phyloP scores from a whole-genome alignment of 805 yeast species.

The Zygoascus tannicola region DNA sequence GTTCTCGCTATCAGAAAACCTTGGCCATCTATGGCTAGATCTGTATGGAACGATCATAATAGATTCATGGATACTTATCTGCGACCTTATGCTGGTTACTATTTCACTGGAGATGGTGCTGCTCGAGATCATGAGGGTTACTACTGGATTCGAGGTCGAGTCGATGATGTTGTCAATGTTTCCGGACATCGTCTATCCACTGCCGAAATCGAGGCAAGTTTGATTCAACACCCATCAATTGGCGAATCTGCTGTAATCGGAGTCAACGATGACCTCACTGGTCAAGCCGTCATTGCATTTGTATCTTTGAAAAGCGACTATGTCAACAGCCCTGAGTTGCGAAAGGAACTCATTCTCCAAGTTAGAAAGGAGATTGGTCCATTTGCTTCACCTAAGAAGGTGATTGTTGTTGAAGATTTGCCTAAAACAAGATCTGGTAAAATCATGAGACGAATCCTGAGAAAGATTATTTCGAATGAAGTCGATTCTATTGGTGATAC shows the following conservation, averaged over 20 bases:
- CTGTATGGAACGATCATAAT: conserved; percentile 81
- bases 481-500: conserved; percentile 88
- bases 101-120: conserved; percentile 98
- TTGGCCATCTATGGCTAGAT: conserved; percentile 99
- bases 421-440: conserved; percentile 99
- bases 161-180: conserved; percentile 96
- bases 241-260: conserved; percentile 98
- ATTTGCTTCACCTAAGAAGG: conserved; percentile 90
- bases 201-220: conserved; percentile 92
- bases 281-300: conserved; percentile 94
- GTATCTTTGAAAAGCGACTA: conserved; percentile 64
- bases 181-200: conserved; percentile 98
- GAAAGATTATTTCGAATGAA: conserved; percentile 88
- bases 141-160: conserved; percentile 97
- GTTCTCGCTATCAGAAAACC: conserved; percentile 81
- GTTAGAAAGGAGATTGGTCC: conserved; percentile 88
- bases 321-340: conserved; percentile 32
- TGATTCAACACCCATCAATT: conserved; percentile 68
- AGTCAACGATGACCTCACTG: conserved; percentile 87
- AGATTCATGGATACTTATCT: conserved; percentile 87
- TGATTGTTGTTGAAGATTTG: conserved; percentile 76
- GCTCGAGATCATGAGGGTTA: conserved; percentile 95
- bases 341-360: conserved; percentile 70
- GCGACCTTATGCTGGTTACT: conserved; percentile 85
- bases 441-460: conserved; percentile 94